Conservation (phyloP, 2,329 filamentous ascomycete genomes). For the Nannizziopsis arthrosporioides region DNA sequence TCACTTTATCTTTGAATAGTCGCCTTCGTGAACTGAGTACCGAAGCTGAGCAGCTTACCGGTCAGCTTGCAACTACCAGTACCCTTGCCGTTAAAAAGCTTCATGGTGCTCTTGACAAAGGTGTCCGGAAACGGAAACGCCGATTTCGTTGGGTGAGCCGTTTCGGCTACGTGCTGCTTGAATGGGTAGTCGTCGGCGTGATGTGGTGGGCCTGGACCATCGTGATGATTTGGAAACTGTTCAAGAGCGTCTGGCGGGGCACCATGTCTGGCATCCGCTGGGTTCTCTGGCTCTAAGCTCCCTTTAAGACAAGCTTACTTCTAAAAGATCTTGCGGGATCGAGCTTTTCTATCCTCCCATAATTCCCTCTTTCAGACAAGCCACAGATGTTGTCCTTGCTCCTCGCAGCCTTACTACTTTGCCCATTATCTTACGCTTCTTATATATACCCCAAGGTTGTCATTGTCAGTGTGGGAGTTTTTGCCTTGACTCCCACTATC, state of each 20-base stretch:
- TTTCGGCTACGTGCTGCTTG: slow-evolving; percentile 67
- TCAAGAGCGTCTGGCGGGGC: slow-evolving; percentile 52
- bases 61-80: slow-evolving; percentile 63
- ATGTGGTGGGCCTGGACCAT: slow-evolving; percentile 94
- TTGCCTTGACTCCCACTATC: no score
- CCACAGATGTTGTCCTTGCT: neutral
- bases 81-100: slow-evolving; percentile 71
- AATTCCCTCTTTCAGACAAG: neutral
- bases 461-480: no score
- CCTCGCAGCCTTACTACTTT: neutral
- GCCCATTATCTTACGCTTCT: neutral
- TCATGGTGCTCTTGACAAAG: slow-evolving; percentile 58
- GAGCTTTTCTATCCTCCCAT: neutral
- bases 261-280: slow-evolving; percentile 54
- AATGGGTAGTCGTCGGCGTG: slow-evolving; percentile 76
- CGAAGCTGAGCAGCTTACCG: slow-evolving; percentile 65
- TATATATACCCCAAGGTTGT: slow-evolving; percentile 2
- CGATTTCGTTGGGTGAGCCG: slow-evolving; percentile 65
- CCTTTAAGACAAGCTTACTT: neutral
- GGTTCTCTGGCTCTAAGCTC: slow-evolving; percentile 63
- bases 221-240: slow-evolving; percentile 61
- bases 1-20: slow-evolving; percentile 42
- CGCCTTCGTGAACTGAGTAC: slow-evolving; percentile 59
- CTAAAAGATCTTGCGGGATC: neutral
- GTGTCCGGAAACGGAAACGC: slow-evolving; percentile 60